Percentiles rank a stretch among this genome's conserved stretches.
Evolutionary conservation across 2,329 filamentous ascomycete genomes (phyloP).

Genomic region (Colletotrichum sp.): DNA sequence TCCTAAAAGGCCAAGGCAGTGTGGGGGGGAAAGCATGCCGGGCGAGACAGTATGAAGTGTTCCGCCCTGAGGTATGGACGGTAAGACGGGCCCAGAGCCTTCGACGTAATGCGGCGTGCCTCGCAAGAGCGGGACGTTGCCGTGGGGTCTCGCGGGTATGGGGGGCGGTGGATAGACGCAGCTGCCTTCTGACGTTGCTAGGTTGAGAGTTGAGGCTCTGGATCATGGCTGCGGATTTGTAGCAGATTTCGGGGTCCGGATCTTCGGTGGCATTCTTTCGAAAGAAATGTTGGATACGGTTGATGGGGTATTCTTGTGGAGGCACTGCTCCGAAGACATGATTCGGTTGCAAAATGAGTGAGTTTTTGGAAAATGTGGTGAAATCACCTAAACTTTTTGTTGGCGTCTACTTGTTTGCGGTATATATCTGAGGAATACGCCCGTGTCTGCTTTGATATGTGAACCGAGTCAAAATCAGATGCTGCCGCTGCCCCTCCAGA

Average conservation of each 20-base stretch:
- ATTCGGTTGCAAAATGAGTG: neutral
- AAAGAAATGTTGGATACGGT: neutral
- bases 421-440: neutral
- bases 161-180: neutral
- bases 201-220: neutral
- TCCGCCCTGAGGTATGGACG: neutral
- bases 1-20: neutral
- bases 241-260: neutral
- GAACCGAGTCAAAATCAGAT: neutral
- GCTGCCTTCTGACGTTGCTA: neutral
- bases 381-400: neutral
- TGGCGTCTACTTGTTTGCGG: neutral
- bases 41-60: neutral
- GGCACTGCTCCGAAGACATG: neutral
- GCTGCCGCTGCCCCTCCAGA: neutral
- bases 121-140: neutral
- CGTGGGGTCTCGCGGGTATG: neutral
- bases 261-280: neutral
- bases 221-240: neutral
- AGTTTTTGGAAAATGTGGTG: neutral
- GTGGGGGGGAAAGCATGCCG: neutral
- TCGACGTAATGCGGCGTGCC: neutral
- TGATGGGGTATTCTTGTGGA: neutral
- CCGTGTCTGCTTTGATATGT: neutral
- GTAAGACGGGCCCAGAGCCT: neutral